A percentile compares a stretch with the other conserved stretches of the same genome.
Evolutionary conservation across 1,284 basidiomycete species (phyloP).

Genomic region (Hymenochaete sp.): DNA sequence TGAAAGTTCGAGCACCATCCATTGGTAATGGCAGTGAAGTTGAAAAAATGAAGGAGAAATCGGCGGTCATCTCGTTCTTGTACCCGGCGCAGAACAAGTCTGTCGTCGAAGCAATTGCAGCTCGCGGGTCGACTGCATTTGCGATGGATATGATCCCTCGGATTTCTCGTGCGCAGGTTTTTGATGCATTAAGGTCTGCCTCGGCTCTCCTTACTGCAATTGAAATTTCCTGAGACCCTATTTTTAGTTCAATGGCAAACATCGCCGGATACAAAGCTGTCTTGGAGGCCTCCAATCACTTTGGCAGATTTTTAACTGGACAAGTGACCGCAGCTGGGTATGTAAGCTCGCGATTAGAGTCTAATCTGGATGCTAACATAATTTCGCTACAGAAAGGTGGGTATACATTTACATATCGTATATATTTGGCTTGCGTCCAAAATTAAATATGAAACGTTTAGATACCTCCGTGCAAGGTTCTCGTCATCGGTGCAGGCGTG

Average conservation of each 20-base stretch:
- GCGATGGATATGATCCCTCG: conserved; percentile 85
- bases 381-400: conserved; percentile 19
- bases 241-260: conserved; percentile 76
- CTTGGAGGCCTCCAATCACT: conserved; percentile 78
- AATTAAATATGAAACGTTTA: conserved; percentile 25
- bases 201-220: background rate
- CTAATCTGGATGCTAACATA: conserved; percentile 1
- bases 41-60: conserved; percentile 53
- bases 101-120: conserved; percentile 57
- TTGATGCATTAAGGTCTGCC: conserved; percentile 69
- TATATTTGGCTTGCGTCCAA: conserved; percentile 4
- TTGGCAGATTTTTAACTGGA: conserved; percentile 79
- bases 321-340: conserved; percentile 83
- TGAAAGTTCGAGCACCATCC: conserved; percentile 74
- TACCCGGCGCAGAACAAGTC: conserved; percentile 74
- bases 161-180: conserved; percentile 79
- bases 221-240: background rate
- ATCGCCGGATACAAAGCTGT: conserved; percentile 84
- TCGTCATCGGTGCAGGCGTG: conserved; percentile 81
- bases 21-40: conserved; percentile 35
- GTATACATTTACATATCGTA: conserved; percentile 22
- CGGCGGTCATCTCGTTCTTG: conserved; percentile 76
- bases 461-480: conserved; percentile 79
- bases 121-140: conserved; percentile 58
- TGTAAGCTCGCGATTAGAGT: conserved; percentile 22